Evolutionary conservation across 2,329 filamentous ascomycete species (phyloP).

Genomic region (Cladosporium sp.): DNA sequence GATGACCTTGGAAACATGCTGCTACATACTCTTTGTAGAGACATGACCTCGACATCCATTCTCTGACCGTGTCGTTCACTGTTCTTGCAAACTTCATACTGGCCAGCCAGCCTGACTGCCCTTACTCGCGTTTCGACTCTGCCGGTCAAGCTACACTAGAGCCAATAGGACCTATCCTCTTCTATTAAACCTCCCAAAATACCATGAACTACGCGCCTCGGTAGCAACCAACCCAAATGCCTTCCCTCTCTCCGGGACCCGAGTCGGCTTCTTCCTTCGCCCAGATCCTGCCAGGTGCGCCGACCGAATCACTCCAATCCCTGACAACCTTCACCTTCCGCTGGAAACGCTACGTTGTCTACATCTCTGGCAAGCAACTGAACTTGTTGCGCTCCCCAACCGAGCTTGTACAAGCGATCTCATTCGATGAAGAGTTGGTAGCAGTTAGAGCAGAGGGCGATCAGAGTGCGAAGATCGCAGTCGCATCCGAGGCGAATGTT

Average conservation of each 20-base stretch:
- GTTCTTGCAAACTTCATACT: too few species aligned
- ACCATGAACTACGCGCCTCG: neutral
- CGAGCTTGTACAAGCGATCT: slow-evolving; percentile 76
- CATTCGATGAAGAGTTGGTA: slow-evolving; percentile 55
- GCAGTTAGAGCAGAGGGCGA: slow-evolving; percentile 76
- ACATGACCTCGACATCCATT: too few species aligned
- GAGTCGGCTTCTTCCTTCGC: slow-evolving; percentile 20
- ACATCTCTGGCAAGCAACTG: slow-evolving; percentile 84
- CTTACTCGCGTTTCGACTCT: too few species aligned
- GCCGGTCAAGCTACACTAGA: too few species aligned
- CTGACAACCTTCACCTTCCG: slow-evolving; percentile 71
- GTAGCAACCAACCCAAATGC: slow-evolving; percentile 20
- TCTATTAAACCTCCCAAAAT: neutral
- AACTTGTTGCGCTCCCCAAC: slow-evolving; percentile 73
- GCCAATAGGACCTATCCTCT: too few species aligned
- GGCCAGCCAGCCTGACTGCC: too few species aligned
- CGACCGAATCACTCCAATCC: slow-evolving; percentile 72
- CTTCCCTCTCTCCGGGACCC: slow-evolving; percentile 26
- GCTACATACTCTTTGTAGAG: too few species aligned
- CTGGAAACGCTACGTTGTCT: slow-evolving; percentile 68
- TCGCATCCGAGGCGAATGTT: slow-evolving; percentile 60
- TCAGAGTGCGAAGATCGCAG: slow-evolving; percentile 73
- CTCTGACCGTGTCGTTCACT: too few species aligned
- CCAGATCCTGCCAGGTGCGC: slow-evolving; percentile 68
- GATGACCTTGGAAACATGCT: too few species aligned